Base-by-base conservation (phyloP, 1,284 basidiomycete genomes). In the Ceratobasidium sp. region DNA sequence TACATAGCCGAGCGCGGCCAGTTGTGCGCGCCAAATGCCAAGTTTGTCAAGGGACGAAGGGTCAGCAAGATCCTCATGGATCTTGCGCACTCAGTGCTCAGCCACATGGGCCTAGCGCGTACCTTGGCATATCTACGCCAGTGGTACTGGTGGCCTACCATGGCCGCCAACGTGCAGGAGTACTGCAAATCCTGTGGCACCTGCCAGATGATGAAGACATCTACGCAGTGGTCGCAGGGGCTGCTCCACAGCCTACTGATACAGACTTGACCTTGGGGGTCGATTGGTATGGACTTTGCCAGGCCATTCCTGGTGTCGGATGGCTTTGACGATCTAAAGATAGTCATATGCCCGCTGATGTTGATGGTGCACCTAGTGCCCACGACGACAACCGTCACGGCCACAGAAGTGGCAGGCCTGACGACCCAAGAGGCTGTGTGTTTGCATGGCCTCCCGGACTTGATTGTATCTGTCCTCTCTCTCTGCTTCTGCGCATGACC, bases 201-300 rank as follows among this genome's bases (percentile, higher is more conserved):
- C 12, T 79, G 72, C 49, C 23, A 63, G 44, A 61, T 58, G 64
- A 55, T 75, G 23, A 80, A 82, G 77, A 6, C 78, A 26, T 42
- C 72, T 1, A 79, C 77, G 5, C 42, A 69, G 15, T 49, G 49
- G 46, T 84, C 85, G 0, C 84, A 81, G 58, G 85, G 87, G 1
- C 66, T 85, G 1, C 80, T 87, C 1, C 84, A 85, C 26, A 83
- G 84, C 0, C 78, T 87, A 0, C 23, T 72, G 0, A 79, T 87
- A 0, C 86, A 86, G 0, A 67, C 55, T 0, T 46, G 78, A 9
- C 86, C 86, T 10, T 88, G 86, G 86, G 82, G 86, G 69, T 77
- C 82, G 0, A 85, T 89, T 5, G 85, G 85, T 0, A 85, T 89
- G 12, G 87, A 89, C 72, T 89, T 89, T 75, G 84, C 89, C 0